Base-by-base conservation (phyloP, 345 rosid genomes). In the Cardamine occulta region DNA sequence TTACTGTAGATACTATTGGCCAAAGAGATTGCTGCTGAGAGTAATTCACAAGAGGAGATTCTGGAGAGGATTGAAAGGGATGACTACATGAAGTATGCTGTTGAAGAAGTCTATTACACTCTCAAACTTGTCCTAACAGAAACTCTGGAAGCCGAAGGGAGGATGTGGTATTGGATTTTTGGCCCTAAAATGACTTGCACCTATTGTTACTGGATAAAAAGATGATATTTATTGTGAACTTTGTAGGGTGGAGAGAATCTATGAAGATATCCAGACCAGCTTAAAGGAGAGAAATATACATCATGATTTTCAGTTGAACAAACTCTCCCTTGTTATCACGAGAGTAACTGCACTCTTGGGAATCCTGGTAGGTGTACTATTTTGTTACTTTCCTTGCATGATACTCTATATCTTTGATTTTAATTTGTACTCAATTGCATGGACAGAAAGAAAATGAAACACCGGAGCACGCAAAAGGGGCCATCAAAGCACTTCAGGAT, bases 71-170 rank as follows among this genome's bases (percentile, higher is more conserved):
- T 95, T 73, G 82, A 71, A 34, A 88, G 85, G 72, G 99, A 95
- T 85, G 97, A 92, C 3, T 84, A 90, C 79, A 95, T 90, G 99
- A 92, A 88, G 81, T 92, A 88, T 86, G 99, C 97, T 15, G 99
- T 95, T 81, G 92, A 84, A 66, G 99, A 95, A 80, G 91, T 88
- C 81, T 95, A 83, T 66, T 34, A 84, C 74, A 72, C 86, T 75
- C 91, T 92, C 19, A 87, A 74, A 69, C 49, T 75, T 82, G 85
- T 95, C 72, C 84, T 95, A 56, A 86, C 82, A 23, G 92, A 88
- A 79, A 86, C 90, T 72, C 74, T 95, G 80, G 96, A 88, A 53
- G 91, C 80, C 35, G 99, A 95, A 84, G 99, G 97, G 83, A 85
- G 83, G 91, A 83, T 71, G 85, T 95, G 99, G 98, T 94, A 81